Base-by-base conservation (phyloP, 1,284 basidiomycete species). In the Tilletia caries region DNA sequence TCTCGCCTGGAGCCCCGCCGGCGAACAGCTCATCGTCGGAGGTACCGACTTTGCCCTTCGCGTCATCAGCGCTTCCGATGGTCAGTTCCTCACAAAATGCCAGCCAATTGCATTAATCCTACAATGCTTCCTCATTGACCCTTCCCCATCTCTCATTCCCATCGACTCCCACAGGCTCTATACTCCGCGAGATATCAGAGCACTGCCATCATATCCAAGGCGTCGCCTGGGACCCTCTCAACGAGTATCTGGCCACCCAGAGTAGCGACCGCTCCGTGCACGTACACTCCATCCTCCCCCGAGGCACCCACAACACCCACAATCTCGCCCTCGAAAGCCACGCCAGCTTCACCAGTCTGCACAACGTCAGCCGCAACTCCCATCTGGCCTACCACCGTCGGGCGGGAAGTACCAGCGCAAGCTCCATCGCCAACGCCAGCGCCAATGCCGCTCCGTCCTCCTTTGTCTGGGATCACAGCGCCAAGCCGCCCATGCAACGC, bases 1-100 rank as follows among this genome's bases (percentile, higher is more conserved):
- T 83, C 86, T 98, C 60, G 92, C 94, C 0, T 98, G 95, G 95
- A 94, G 92, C 74, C 96, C 96, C 0, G 91, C 91, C 29, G 93
- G 95, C 62, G 92, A 95, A 76, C 95, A 92, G 75, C 88, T 99
- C 70, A 89, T 98, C 66, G 91, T 93, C 15, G 95, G 95, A 10
- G 95, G 93, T 78, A 98, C 95, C 3, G 96, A 98, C 83, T 97
- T 98, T 81, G 92, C 91, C 2, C 95, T 94, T 0, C 87, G 93
- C 62, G 89, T 97, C 68, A 94, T 92, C 84, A 88, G 89, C 25
- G 86, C 89, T 2, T 86, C 85, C 23, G 91, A 94, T 81, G 93
- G 92, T 73, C 67, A 68, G 71, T 68, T 20, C 1, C 25, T 29
- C n/a, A 10, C 27, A 25, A 41, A 41, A n/a, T n/a, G n/a, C n/a